Percentiles rank a stretch among this genome's conserved stretches.
phyloP scores from a whole-genome alignment of 192 early-diverging fungal genomes.

The Coemansia sp. region DNA sequence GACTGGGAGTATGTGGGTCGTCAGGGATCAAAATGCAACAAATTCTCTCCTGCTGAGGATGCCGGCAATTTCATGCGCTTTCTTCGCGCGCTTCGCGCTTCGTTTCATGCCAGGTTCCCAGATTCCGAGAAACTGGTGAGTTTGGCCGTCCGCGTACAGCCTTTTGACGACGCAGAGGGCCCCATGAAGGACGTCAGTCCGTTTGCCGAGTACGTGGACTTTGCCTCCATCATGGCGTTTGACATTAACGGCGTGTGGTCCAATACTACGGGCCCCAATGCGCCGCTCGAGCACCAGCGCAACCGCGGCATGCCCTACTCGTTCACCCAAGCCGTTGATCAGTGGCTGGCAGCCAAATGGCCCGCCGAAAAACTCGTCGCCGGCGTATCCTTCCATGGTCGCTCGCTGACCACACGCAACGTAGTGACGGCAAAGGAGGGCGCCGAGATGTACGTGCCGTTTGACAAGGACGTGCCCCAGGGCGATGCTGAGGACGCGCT shows the following conservation, averaged over 20 bases:
- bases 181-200: conserved; percentile 60
- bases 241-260: conserved; percentile 67
- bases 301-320: conserved; percentile 48
- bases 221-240: conserved; percentile 72
- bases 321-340: conserved; percentile 50
- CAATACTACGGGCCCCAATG: conserved; percentile 63
- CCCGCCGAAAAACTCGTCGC: conserved; percentile 64
- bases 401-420: conserved; percentile 47
- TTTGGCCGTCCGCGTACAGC: conserved; percentile 64
- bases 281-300: conserved; percentile 54
- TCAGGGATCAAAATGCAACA: conserved; percentile 64
- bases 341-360: conserved; percentile 65
- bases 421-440: conserved; percentile 52
- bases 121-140: conserved; percentile 60
- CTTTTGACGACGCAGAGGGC: conserved; percentile 59
- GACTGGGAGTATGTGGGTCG: conserved; percentile 70
- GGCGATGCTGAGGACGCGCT: conserved; percentile 58
- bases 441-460: conserved; percentile 44
- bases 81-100: conserved; percentile 46
- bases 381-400: conserved; percentile 67
- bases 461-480: conserved; percentile 54
- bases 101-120: conserved; percentile 30
- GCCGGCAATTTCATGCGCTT: conserved; percentile 46
- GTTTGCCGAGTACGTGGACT: conserved; percentile 66
- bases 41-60: conserved; percentile 41